Evolutionary conservation across 108 stramenopile species (phyloP), one percentile per base, ranked within the genome.

Genomic region (Skeletonema potamos): DNA sequence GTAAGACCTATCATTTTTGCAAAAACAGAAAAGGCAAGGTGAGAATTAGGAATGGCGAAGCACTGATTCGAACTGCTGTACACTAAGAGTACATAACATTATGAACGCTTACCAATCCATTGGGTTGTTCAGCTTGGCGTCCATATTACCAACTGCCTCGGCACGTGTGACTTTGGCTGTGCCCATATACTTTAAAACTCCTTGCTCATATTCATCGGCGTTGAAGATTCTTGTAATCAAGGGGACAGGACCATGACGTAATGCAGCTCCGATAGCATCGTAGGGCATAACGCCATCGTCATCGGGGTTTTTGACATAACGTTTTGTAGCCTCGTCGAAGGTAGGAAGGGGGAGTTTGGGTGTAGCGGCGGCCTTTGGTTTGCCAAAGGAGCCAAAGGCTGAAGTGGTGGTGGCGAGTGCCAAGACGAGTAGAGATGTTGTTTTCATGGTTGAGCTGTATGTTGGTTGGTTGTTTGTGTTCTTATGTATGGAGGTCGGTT

Each of bases 61-160:
- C n/a, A n/a, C n/a, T n/a, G n/a, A n/a, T n/a, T n/a, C n/a, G n/a
- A n/a, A n/a, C n/a, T n/a, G n/a, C n/a, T n/a, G n/a, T n/a, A n/a
- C n/a, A n/a, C n/a, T n/a, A n/a, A n/a, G n/a, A n/a, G n/a, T n/a
- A n/a, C n/a, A n/a, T 3, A 6, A 6, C 34, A 36, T 36, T 15
- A 39, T 39, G 1, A 2, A 39, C 37, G 15, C 37, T 39, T 39
- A 39, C 90, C 90, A 91, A 71, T 88, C 87, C 34, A 74, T 27
- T 9, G 82, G 73, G 66, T 87, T 87, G 54, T 84, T 78, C 54
- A 86, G 70, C 39, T 87, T 83, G 24, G 87, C 87, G 64, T 87
- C 87, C 17, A 82, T 81, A 46, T 87, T 87, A 1, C 87, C 87
- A 17, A 71, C 72, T 0, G 87, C 87, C 65, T 83, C 84, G 0